These are phyloP conservation scores for Wickerhamiella cacticola DNA, from an alignment of 805 yeast species.

Conservation along the genomic window DNA sequence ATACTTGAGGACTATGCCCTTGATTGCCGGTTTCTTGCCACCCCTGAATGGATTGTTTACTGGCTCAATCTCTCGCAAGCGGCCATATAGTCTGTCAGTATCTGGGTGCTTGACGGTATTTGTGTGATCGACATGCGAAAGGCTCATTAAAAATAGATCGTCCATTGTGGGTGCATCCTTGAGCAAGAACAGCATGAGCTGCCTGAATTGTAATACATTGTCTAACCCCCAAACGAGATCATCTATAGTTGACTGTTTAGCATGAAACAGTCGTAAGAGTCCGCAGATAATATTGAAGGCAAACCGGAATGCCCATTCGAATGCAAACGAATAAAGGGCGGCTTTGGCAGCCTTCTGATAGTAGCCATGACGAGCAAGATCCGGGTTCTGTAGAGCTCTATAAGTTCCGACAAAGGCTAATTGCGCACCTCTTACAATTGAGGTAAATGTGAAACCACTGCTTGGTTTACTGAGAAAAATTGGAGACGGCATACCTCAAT, in stretches of 20 bases:
- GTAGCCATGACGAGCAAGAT: constrained; percentile 29
- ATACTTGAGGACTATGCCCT: not conserved
- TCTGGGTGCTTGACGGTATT: constrained; percentile 35
- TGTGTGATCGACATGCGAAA: constrained; percentile 32
- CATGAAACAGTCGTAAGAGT: constrained; percentile 21
- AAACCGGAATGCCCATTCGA: constrained; percentile 30
- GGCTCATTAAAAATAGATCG: constrained; percentile 30
- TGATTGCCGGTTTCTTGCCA: not conserved
- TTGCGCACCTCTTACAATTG: constrained; percentile 44
- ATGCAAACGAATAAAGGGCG: constrained; percentile 30
- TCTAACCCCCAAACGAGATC: constrained; percentile 24
- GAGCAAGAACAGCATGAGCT: constrained; percentile 29
- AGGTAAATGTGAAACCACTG: constrained; percentile 38
- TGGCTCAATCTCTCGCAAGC: constrained; percentile 8
- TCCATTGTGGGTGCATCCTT: constrained; percentile 24
- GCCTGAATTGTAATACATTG: constrained; percentile 33
- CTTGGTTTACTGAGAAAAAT: constrained; percentile 46
- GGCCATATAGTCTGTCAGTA: constrained; percentile 21
- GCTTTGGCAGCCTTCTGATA: constrained; percentile 31
- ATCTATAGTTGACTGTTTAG: constrained; percentile 12
- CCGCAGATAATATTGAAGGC: constrained; percentile 23
- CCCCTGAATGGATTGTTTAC: not conserved
- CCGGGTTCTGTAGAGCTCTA: constrained; percentile 37
- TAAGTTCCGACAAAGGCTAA: constrained; percentile 40
- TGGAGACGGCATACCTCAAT: constrained; percentile 44